phyloP scores from a whole-genome alignment of 306 rosid species.

The Acacia acuminata region DNA sequence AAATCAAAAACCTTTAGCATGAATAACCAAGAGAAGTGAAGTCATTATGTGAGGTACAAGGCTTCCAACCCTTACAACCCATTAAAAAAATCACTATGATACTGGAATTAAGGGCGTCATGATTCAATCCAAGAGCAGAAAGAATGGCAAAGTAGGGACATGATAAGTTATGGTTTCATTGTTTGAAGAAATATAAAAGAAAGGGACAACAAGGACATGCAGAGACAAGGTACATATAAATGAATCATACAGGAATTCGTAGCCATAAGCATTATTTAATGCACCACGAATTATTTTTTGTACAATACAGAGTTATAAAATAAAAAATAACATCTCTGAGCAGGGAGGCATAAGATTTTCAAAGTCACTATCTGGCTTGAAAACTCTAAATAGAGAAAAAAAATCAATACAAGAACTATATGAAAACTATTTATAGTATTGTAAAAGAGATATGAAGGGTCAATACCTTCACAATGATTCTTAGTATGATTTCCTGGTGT shows the following conservation, averaged over 20 bases:
- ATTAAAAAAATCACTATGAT: not conserved
- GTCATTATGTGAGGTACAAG: not conserved
- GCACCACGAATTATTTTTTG: not conserved
- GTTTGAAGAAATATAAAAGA: not conserved
- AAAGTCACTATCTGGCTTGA: not conserved
- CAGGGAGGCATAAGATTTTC: not conserved
- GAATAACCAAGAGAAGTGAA: not conserved
- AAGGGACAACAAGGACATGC: not conserved
- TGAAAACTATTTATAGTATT: constrained; percentile 1
- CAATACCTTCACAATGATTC: constrained; percentile 72
- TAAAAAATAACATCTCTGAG: not conserved
- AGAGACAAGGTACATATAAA: not conserved
- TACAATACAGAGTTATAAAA: not conserved
- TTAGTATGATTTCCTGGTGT: constrained; percentile 89
- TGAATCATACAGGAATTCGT: not conserved
- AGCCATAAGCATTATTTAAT: not conserved
- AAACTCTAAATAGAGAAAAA: not conserved
- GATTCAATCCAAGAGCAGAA: not conserved
- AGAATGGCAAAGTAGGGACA: not conserved
- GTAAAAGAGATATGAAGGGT: constrained; percentile 11
- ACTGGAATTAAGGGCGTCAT: not conserved
- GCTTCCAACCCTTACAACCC: not conserved
- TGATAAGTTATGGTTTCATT: not conserved
- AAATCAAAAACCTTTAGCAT: not conserved
- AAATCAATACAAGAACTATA: constrained; percentile 1